Evolutionary conservation across 257 asterid genomes (phyloP).

Genomic region (Fraxinus excelsior): DNA sequence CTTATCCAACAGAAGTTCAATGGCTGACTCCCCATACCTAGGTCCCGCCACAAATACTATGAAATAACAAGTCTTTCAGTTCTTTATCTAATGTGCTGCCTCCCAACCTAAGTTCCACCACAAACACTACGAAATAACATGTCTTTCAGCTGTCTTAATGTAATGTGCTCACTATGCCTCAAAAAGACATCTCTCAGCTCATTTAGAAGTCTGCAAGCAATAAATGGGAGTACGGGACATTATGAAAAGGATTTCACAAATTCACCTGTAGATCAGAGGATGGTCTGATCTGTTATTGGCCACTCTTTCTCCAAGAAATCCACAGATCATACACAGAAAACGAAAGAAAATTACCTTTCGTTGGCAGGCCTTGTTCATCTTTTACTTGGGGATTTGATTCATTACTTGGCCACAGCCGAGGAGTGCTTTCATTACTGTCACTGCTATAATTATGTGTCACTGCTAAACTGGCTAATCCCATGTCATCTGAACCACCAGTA

Average conservation of each 20-base stretch:
- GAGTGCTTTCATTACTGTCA: constrained; percentile 65
- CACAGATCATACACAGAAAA: background rate
- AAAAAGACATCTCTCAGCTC: background rate
- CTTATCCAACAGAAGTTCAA: background rate
- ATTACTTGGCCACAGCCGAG: constrained; percentile 34
- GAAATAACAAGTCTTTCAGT: background rate
- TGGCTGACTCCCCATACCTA: background rate
- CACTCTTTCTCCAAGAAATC: background rate
- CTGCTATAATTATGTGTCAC: constrained; percentile 52
- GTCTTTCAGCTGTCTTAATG: too few relatives aligned
- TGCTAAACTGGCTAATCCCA: constrained; percentile 33
- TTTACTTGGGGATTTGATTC: constrained; percentile 38
- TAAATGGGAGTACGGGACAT: background rate
- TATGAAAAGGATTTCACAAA: background rate
- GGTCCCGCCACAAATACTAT: background rate
- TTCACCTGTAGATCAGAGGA: background rate
- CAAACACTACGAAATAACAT: too few relatives aligned
- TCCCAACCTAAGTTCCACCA: too few relatives aligned
- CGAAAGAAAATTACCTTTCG: constrained; percentile 49
- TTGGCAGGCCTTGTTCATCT: constrained; percentile 30
- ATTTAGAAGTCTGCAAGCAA: background rate
- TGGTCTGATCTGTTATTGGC: background rate
- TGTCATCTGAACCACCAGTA: constrained; percentile 50
- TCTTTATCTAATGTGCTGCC: background rate
- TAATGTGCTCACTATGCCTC: too few relatives aligned